These are phyloP conservation scores for Apostasia shenzhenica DNA, from an alignment of 106 monocot genomes.

Conservation along the genomic window DNA sequence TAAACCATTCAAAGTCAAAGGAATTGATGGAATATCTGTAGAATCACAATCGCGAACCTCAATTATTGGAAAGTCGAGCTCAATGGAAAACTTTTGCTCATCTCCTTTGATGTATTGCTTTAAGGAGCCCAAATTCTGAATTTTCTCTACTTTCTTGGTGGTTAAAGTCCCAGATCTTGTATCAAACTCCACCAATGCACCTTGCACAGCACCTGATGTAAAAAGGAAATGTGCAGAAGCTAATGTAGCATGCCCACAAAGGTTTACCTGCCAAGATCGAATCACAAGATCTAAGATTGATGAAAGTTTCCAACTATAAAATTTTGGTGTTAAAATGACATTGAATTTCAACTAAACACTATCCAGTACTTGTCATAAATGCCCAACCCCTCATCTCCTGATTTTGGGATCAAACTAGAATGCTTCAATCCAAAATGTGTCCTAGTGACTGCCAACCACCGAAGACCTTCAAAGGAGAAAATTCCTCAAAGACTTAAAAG, in stretches of 20 bases:
- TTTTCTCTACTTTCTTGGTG: conserved; percentile 41
- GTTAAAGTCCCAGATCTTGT: conserved; percentile 67
- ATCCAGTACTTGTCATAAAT: too few species aligned
- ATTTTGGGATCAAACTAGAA: too few species aligned
- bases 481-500: too few species aligned
- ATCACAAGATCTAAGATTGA: neutral
- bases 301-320: too few species aligned
- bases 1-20: conserved; percentile 45
- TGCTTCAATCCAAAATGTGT: too few species aligned
- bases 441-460: too few species aligned
- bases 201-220: conserved; percentile 29
- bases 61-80: conserved; percentile 67
- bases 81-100: conserved; percentile 41
- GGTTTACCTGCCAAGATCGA: conserved; percentile 47
- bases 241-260: conserved; percentile 87
- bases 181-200: conserved; percentile 51
- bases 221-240: conserved; percentile 85
- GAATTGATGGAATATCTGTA: conserved; percentile 41
- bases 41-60: conserved; percentile 30
- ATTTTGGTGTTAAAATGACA: too few species aligned
- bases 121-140: conserved; percentile 1
- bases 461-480: too few species aligned
- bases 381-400: too few species aligned
- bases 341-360: too few species aligned
- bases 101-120: neutral